A percentile compares a stretch with the other conserved stretches of the same genome.
phyloP scores from a whole-genome alignment of 2,329 filamentous ascomycete species.

The Myriosclerotinia curreyana region DNA sequence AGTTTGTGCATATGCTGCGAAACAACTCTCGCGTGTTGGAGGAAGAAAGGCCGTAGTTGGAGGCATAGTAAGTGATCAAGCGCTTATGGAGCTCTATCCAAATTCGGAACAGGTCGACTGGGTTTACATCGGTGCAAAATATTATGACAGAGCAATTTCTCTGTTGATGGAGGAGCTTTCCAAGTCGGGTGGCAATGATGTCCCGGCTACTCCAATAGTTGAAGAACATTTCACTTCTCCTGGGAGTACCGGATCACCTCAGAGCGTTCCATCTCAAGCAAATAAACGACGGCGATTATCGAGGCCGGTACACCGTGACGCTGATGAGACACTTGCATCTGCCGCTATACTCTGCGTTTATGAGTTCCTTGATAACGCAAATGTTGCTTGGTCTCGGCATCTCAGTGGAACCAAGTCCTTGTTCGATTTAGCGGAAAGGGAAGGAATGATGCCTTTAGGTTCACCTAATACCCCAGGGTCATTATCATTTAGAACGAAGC shows the following conservation, averaged over 20 bases:
- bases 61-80: slow-evolving; percentile 47
- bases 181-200: slow-evolving; percentile 32
- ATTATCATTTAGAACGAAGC: slow-evolving; percentile 37
- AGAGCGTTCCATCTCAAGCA: slow-evolving; percentile 31
- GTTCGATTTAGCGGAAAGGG: slow-evolving; percentile 53
- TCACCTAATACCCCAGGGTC: slow-evolving; percentile 41
- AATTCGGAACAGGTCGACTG: slow-evolving; percentile 49
- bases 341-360: slow-evolving; percentile 66
- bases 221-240: slow-evolving; percentile 34
- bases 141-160: slow-evolving; percentile 57
- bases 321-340: slow-evolving; percentile 61
- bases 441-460: slow-evolving; percentile 45
- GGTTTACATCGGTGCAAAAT: slow-evolving; percentile 58
- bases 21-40: slow-evolving; percentile 55
- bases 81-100: slow-evolving; percentile 52
- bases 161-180: slow-evolving; percentile 44
- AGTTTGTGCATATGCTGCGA: slow-evolving; percentile 59
- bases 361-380: slow-evolving; percentile 64
- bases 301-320: slow-evolving; percentile 43
- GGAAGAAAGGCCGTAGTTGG: slow-evolving; percentile 50
- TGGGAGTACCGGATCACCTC: slow-evolving; percentile 32
- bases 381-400: slow-evolving; percentile 61
- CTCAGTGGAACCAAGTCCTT: slow-evolving; percentile 63
- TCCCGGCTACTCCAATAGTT: slow-evolving; percentile 37
- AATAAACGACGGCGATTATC: slow-evolving; percentile 44